Evolutionary conservation across 2,329 filamentous ascomycete genomes (phyloP).

Genomic region (Myriosclerotinia scirpicola): DNA sequence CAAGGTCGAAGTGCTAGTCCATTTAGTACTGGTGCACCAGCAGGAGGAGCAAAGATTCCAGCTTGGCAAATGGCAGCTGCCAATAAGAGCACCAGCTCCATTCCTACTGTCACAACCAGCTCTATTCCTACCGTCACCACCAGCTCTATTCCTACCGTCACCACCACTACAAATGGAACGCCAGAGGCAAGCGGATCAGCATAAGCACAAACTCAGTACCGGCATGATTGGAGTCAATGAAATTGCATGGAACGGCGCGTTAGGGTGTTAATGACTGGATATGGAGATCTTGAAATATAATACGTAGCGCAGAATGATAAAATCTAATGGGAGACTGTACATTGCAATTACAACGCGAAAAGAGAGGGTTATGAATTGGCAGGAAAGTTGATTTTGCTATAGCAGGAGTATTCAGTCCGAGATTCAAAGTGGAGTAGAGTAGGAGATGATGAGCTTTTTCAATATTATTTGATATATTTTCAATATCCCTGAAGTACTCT

Average conservation of each 20-base stretch:
- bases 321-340: constrained; percentile 7
- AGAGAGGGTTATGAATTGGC: not conserved
- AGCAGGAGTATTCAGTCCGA: not conserved
- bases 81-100: constrained; percentile 46
- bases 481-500: not conserved
- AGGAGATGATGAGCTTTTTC: not conserved
- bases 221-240: constrained; percentile 2
- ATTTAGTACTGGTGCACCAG: constrained; percentile 51
- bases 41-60: constrained; percentile 67
- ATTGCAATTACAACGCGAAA: not conserved
- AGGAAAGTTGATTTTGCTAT: not conserved
- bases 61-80: constrained; percentile 77
- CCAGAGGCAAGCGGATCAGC: constrained; percentile 31
- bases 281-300: constrained; percentile 1
- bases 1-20: constrained; percentile 47
- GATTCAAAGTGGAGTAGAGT: not conserved
- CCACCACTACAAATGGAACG: constrained; percentile 29
- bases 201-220: constrained; percentile 16
- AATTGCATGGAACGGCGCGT: constrained; percentile 23
- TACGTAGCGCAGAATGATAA: constrained; percentile 1
- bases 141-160: constrained; percentile 29
- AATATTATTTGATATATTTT: not conserved
- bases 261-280: constrained; percentile 15
- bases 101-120: constrained; percentile 30
- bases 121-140: constrained; percentile 30